Percentiles rank a stretch among this genome's conserved stretches.
phyloP scores from a whole-genome alignment of 805 yeast species.

The Blastobotrys muscicola region DNA sequence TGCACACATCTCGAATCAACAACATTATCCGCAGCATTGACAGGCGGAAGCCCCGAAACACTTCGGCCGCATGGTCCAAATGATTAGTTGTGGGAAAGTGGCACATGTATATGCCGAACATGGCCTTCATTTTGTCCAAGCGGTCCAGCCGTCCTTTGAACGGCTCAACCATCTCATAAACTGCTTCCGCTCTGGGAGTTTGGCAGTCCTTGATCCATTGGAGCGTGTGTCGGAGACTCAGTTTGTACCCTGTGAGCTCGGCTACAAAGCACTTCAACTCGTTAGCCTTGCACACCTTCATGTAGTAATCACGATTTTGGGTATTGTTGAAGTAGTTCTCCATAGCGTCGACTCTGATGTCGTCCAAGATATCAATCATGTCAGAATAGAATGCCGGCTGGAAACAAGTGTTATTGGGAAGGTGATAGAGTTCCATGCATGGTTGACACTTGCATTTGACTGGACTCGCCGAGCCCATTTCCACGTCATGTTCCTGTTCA shows the following conservation, averaged over 20 bases:
- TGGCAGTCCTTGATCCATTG: conserved; percentile 1
- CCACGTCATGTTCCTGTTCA: no score
- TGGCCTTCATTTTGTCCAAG: neutral
- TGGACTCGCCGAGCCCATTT: no score
- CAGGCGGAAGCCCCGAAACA: conserved; percentile 12
- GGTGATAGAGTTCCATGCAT: neutral
- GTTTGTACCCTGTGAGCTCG: neutral
- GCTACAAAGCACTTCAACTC: conserved; percentile 3
- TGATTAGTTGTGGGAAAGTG: conserved; percentile 5
- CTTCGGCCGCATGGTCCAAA: conserved; percentile 12
- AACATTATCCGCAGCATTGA: conserved; percentile 11
- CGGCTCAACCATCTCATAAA: neutral
- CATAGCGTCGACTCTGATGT: conserved; percentile 1
- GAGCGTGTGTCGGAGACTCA: neutral
- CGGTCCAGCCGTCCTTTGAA: neutral
- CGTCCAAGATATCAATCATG: conserved; percentile 2
- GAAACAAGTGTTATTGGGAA: neutral
- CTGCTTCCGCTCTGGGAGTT: neutral
- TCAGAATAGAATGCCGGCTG: neutral
- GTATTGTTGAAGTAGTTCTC: neutral
- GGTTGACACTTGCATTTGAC: neutral
- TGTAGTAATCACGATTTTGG: neutral
- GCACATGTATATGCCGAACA: conserved; percentile 5
- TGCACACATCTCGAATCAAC: conserved; percentile 12
- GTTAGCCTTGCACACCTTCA: neutral